Percentiles rank a stretch among this genome's conserved stretches.
Conservation (phyloP, 2,329 filamentous ascomycete genomes). For the Phaeosphaeriaceae sp. region DNA sequence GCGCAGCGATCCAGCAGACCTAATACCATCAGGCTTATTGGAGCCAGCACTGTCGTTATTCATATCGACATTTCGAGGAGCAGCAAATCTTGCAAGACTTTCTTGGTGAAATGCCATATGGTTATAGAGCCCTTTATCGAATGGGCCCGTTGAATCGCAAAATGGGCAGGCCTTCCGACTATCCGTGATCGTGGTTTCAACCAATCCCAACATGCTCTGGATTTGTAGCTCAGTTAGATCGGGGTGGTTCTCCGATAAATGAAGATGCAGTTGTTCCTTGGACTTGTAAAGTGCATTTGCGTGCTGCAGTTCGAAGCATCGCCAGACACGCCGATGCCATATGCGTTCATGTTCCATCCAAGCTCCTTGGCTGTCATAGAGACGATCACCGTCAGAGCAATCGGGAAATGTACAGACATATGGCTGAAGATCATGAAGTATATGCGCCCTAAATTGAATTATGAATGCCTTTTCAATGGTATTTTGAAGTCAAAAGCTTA, state of each 20-base stretch:
- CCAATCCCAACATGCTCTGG: neutral
- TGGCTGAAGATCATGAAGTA: slow-evolving; percentile 16
- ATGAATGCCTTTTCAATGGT: neutral
- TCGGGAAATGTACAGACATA: slow-evolving; percentile 15
- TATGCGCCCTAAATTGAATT: slow-evolving; percentile 8
- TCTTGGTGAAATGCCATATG: slow-evolving; percentile 11
- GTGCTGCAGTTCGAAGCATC: slow-evolving; percentile 4
- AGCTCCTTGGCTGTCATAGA: slow-evolving; percentile 4
- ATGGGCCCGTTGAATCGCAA: neutral
- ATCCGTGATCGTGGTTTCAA: slow-evolving; percentile 2
- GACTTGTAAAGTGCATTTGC: neutral
- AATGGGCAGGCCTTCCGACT: slow-evolving; percentile 3
- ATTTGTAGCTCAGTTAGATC: slow-evolving; percentile 6
- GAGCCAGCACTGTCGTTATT: neutral
- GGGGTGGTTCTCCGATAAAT: neutral
- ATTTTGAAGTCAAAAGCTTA: neutral
- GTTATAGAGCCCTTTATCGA: slow-evolving; percentile 6
- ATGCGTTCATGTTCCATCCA: slow-evolving; percentile 8
- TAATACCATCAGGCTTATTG: neutral
- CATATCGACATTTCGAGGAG: neutral
- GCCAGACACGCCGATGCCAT: slow-evolving; percentile 2
- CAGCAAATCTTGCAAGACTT: slow-evolving; percentile 1
- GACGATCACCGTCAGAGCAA: slow-evolving; percentile 3
- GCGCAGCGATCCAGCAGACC: neutral
- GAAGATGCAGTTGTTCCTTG: neutral